Conservation (phyloP, 2,329 filamentous ascomycete species). For the Pseudopyricularia cyperi region DNA sequence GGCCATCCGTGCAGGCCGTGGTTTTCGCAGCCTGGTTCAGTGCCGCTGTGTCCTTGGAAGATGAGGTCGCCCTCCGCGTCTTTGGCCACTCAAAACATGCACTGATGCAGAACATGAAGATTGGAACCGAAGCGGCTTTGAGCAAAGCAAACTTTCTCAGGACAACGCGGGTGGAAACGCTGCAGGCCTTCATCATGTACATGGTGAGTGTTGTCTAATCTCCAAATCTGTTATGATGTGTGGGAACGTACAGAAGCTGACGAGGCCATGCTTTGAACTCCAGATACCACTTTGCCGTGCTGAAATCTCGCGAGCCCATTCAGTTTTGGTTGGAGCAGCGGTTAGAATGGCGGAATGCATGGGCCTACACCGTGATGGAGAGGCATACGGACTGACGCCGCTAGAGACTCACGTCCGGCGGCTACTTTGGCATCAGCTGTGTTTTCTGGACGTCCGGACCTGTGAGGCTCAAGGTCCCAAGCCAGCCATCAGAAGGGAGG, state of each 20-base stretch:
- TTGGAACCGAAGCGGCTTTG: conserved; percentile 54
- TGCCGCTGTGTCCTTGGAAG: conserved; percentile 52
- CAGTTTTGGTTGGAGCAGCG: conserved; percentile 57
- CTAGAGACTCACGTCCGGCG: conserved; percentile 60
- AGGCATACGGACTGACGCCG: conserved; percentile 49
- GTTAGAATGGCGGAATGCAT: conserved; percentile 67
- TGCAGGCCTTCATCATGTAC: conserved; percentile 69
- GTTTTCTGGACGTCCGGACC: conserved; percentile 62
- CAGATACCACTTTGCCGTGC: conserved; percentile 59
- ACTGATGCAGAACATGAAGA: conserved; percentile 49
- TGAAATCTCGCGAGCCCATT: conserved; percentile 62
- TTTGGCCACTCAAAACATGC: conserved; percentile 41
- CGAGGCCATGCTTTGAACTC: conserved; percentile 5
- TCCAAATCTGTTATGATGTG: neutral
- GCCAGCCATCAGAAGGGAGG: conserved; percentile 57
- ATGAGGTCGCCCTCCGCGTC: conserved; percentile 33
- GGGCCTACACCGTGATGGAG: conserved; percentile 60
- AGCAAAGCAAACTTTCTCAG: conserved; percentile 57
- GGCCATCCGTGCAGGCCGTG: conserved; percentile 51
- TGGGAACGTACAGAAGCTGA: neutral
- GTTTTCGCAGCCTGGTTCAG: conserved; percentile 59
- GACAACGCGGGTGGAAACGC: conserved; percentile 57
- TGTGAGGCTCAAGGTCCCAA: conserved; percentile 63
- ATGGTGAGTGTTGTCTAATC: conserved; percentile 35
- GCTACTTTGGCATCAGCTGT: conserved; percentile 66